A percentile compares a stretch with the other conserved stretches of the same genome.
phyloP scores from a whole-genome alignment of 306 rosid species.

The Comarum palustre region DNA sequence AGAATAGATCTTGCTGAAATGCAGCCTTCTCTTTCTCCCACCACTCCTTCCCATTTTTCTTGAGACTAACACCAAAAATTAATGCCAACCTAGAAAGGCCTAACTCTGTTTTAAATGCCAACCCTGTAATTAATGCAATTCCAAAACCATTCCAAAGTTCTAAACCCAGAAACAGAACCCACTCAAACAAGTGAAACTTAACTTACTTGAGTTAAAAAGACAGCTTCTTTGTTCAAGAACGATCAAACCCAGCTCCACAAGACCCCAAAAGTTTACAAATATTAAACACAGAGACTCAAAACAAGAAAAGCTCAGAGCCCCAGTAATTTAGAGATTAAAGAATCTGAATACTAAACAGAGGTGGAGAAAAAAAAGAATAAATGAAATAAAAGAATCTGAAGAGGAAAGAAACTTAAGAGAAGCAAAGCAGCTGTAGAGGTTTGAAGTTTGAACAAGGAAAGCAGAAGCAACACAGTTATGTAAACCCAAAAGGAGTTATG shows the following conservation, averaged over 20 bases:
- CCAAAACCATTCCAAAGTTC: background rate
- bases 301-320: constrained; percentile 18
- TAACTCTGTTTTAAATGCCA: background rate
- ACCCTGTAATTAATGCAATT: background rate
- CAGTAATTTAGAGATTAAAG: constrained; percentile 3
- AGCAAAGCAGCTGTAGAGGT: constrained; percentile 14
- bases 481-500: background rate
- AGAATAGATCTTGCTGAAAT: constrained; percentile 79
- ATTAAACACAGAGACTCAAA: constrained; percentile 25
- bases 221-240: constrained; percentile 11
- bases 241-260: constrained; percentile 17
- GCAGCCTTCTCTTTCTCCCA: constrained; percentile 52
- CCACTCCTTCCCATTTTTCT: constrained; percentile 40
- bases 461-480: constrained; percentile 23
- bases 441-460: background rate
- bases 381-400: background rate
- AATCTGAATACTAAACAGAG: constrained; percentile 8
- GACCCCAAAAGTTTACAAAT: constrained; percentile 26
- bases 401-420: constrained; percentile 17
- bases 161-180: background rate
- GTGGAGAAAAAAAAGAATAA: background rate
- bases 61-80: constrained; percentile 11
- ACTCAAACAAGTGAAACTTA: background rate
- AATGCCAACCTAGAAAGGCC: constrained; percentile 2
- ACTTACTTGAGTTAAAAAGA: constrained; percentile 3